Evolutionary conservation across 257 asterid genomes (phyloP), one percentile per base, ranked within the genome.

Genomic region (Rauvolfia tetraphylla): DNA sequence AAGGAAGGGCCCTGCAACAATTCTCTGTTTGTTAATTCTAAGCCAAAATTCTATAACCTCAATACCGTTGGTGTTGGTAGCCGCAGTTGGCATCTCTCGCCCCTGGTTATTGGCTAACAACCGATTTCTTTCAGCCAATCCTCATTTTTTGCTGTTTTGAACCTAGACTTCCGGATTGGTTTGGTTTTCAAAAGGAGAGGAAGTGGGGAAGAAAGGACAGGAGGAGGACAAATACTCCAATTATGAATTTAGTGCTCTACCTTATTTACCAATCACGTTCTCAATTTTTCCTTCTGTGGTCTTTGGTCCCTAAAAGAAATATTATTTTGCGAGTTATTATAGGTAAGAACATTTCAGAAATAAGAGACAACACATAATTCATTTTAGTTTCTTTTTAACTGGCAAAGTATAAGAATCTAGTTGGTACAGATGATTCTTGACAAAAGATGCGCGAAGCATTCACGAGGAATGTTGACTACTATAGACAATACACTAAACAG

Each of bases 391-490:
- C 25, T 58, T 58, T 11, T 58, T n/a, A n/a, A n/a, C n/a, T n/a
- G n/a, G n/a, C n/a, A 63, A 63, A 33, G 5, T 0, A 34, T 5
- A 15, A 63, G 44, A 15, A 63, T 63, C 27, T 33, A 33, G 25
- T 1, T 17, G 70, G 18, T 34, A 15, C 72, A 67, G 51, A 67
- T 67, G 20, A 34, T 3, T 36, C 15, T 20, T 39, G 51, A 20
- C 72, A 67, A 38, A 67, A 65, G 27, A 18, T 34, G 17, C 46
- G 34, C 29, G 34, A 17, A 66, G 71, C n/a, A 76, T 18, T 67
- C 79, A 53, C 68, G 15, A 53, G 74, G 74, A 46, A 27, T 62
- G 73, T n/a, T 61, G 46, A 78, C 31, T 4, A 15, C 7, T 34
- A 14, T 22, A 61, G 73, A n/a, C 34, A 65, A 65, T 44, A 33